Conservation (phyloP, 768 basidiomycete genomes). For the Roridomyces roridus region DNA sequence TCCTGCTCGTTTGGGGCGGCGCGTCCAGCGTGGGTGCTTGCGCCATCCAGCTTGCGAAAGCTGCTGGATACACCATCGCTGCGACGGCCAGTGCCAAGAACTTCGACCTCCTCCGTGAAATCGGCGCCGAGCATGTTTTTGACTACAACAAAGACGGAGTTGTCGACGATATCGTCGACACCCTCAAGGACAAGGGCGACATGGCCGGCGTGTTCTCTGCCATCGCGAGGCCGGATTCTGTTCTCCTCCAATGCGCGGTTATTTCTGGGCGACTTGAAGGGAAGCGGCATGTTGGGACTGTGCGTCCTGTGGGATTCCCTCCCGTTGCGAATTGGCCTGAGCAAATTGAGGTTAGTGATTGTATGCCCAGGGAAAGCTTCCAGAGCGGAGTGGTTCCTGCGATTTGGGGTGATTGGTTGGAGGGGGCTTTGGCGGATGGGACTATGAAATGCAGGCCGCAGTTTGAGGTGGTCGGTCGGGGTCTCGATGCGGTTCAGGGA, state of each 20-base stretch:
- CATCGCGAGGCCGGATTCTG: neutral
- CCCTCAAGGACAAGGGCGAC: constrained; percentile 1
- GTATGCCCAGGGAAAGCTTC: neutral
- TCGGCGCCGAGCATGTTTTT: constrained; percentile 4
- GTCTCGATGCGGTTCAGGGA: neutral
- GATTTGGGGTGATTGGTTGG: neutral
- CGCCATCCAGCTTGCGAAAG: neutral
- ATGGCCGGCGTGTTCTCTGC: neutral
- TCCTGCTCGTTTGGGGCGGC: neutral
- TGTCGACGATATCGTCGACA: constrained; percentile 1
- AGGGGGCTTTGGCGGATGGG: constrained; percentile 6
- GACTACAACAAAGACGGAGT: constrained; percentile 1
- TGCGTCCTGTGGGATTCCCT: neutral
- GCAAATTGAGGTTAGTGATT: neutral
- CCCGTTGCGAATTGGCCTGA: constrained; percentile 5
- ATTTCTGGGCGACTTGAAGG: neutral
- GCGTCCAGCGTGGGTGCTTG: neutral
- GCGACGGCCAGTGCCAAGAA: neutral
- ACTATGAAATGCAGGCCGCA: constrained; percentile 9
- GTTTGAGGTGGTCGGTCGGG: constrained; percentile 1
- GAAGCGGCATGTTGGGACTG: neutral
- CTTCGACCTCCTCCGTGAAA: constrained; percentile 1
- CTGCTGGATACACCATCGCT: neutral
- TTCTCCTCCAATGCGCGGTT: neutral
- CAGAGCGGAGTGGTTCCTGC: neutral